Base-by-base conservation (phyloP, 164 flowering plant species). In the Dillenia suffruticosa region DNA sequence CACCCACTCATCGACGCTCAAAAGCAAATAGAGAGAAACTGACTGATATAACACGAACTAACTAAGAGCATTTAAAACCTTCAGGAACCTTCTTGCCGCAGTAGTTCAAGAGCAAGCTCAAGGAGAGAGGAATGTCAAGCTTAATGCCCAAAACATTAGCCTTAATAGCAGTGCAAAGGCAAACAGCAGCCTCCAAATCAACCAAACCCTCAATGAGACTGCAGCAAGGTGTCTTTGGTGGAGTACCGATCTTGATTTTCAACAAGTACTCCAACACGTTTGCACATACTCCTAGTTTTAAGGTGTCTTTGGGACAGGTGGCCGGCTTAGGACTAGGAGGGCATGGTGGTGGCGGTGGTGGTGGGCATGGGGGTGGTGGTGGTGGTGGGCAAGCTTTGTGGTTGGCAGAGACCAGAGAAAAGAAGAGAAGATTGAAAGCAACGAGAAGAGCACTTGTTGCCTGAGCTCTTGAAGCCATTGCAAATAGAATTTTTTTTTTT, bases 261-360 rank as follows among this genome's bases (percentile, higher is more conserved):
- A 65, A n/a, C 48, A 65, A 11, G 8, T 56, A 56, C 32, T 49
- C 51, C 1, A 66, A 44, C 16, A 66, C 11, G 16, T 66, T 59
- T 14, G 69, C 69, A 55, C 69, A 66, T 5, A 66, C 46, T 12
- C 69, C 69, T 14, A 66, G 57, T 48, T 66, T 58, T 22, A 66
- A 24, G 63, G 63, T 12, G 32, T 66, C 63, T 49, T 22, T 58
- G 2, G 69, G 69, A 46, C 69, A 66, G 10, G 40, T 32, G 40
- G 40, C 40, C 40, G 40, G 7, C 40, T 32, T 32, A 32, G 40
- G 7, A 32, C 22, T 19, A 19, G 22, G 22, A 19, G 22, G 22
- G 22, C 22, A 19, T 19, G 40, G 5, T 6, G 40, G 6, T 32
- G 40, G 40, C 0, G 40, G 40, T 5, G 40, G 40, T 5, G 40